Conservation (phyloP, 2,329 filamentous ascomycete genomes). For the Colletotrichum cereale region DNA sequence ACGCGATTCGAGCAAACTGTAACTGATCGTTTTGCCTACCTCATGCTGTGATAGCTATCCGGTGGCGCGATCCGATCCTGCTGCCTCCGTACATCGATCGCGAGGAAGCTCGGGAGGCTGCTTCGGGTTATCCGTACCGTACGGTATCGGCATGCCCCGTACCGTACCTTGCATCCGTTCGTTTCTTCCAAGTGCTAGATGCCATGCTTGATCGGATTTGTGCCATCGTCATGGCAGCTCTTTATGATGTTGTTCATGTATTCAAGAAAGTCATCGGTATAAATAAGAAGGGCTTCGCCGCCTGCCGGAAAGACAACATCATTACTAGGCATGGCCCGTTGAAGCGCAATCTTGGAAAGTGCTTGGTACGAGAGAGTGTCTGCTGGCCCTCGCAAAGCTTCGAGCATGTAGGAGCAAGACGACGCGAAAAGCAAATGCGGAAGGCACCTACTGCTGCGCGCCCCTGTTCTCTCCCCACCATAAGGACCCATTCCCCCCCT, state of each 20-base stretch:
- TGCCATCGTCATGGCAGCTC: not conserved
- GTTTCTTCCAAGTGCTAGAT: not conserved
- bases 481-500: not conserved
- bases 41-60: not conserved
- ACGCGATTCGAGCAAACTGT: not conserved
- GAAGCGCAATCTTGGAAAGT: not conserved
- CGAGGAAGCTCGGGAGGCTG: slow-evolving; percentile 12
- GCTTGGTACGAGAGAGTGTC: not conserved
- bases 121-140: slow-evolving; percentile 2
- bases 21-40: not conserved
- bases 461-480: not conserved
- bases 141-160: too few species aligned
- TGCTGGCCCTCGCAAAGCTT: not conserved
- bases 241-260: not conserved
- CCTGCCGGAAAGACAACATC: not conserved
- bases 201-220: not conserved
- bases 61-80: slow-evolving; percentile 21
- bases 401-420: not conserved
- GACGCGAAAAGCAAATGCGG: slow-evolving; percentile 5
- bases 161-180: not conserved
- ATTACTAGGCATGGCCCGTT: not conserved
- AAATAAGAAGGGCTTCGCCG: not conserved
- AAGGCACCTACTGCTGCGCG: slow-evolving; percentile 10
- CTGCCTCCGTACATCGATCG: slow-evolving; percentile 28
- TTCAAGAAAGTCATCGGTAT: not conserved